Evolutionary conservation across 106 monocot genomes (phyloP), one percentile per base, ranked within the genome.

Genomic region (Ottelia alismoides): DNA sequence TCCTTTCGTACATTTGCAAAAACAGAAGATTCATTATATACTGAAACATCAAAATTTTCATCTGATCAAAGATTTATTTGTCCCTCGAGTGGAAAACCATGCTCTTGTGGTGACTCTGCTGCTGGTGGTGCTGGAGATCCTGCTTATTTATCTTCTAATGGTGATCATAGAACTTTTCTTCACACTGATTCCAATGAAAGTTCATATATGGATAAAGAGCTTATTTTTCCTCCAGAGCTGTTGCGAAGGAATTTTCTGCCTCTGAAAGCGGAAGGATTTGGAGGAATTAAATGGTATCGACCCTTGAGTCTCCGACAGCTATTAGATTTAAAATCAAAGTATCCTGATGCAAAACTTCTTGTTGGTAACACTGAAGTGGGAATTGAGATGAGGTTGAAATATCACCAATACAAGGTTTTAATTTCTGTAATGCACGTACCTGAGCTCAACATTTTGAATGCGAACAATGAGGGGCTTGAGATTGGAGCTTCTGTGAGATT

Each of bases 201-300:
- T 49, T 74, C 62, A 26, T 98, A 90, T 45, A 61, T 2, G 61
- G 85, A 79, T 0, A 90, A 72, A 49, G 90, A 98, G 31, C 85
- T 98, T 32, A 90, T 98, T 65, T 98, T 98, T 43, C 98, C 98
- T 22, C 98, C 98, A 26, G 98, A 98, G 69, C 79, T 98, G 52
- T 25, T 68, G 55, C 48, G 82, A 43, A 82, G 79, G 55, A 90
- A 85, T 11, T 35, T 56, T 25, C 44, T 65, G 25, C 79, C 98
- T 61, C 48, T 98, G 26, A 76, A 69, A 32, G 77, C 86, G 66
- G 30, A 56, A 53, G 98, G 90, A 20, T 79, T 70, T 71, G 77
- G 75, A 58, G 98, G 85, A 21, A 53, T 98, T 32, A 71, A 58
- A 29, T 98, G 98, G 98, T 86, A 77, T 60, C 68, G 90, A 30